These are phyloP conservation scores for Aureobasidium leucospermi DNA, from an alignment of 2,329 filamentous ascomycete species.

Conservation along the genomic window DNA sequence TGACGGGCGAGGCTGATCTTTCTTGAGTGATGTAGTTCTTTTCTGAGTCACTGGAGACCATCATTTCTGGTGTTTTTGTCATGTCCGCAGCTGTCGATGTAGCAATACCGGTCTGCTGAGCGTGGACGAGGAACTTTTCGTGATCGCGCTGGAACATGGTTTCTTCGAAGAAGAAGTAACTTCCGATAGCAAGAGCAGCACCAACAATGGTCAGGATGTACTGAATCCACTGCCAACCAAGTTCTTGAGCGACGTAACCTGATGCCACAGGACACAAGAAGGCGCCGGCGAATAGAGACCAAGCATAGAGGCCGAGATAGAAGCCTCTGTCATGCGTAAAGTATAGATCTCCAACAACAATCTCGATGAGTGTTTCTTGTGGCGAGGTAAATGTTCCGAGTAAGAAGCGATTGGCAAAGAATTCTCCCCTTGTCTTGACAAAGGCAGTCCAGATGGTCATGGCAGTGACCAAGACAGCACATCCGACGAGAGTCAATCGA, in stretches of 20 bases:
- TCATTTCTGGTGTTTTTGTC: too few species aligned
- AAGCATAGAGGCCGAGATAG: conserved; percentile 26
- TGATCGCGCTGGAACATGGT: conserved; percentile 14
- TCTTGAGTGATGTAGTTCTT: too few species aligned
- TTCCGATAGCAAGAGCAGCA: neutral
- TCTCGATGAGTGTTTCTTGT: neutral
- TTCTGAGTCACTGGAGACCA: too few species aligned
- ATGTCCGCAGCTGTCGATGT: too few species aligned
- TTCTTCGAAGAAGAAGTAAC: conserved; percentile 13
- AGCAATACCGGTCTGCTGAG: neutral
- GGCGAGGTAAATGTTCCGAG: too few species aligned
- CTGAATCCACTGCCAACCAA: conserved; percentile 28
- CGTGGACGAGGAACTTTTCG: neutral
- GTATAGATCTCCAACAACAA: conserved; percentile 15
- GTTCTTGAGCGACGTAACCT: conserved; percentile 30
- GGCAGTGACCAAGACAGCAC: conserved; percentile 25
- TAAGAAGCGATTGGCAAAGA: too few species aligned
- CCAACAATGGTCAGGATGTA: neutral
- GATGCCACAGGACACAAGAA: conserved; percentile 31
- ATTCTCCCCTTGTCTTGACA: neutral
- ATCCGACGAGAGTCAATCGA: conserved; percentile 18
- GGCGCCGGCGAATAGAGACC: conserved; percentile 25
- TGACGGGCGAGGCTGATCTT: too few species aligned
- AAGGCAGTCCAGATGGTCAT: conserved; percentile 20
- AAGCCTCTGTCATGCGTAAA: conserved; percentile 16